phyloP scores from a whole-genome alignment of 306 rosid species.

The Quillaja saponaria region DNA sequence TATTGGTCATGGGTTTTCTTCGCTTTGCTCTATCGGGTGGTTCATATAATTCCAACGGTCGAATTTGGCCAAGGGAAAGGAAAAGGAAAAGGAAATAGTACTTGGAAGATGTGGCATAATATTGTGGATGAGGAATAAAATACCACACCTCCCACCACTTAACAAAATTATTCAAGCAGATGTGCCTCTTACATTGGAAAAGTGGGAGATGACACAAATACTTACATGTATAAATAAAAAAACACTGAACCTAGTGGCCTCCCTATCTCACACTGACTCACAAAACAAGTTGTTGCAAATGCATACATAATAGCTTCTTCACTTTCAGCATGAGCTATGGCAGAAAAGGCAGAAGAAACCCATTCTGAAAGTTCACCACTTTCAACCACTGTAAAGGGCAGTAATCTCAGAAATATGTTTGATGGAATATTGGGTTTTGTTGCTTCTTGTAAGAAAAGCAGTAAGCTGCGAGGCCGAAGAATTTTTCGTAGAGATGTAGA shows the following conservation, averaged over 20 bases:
- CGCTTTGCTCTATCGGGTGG: slow-evolving; percentile 23
- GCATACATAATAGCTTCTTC: slow-evolving; percentile 32
- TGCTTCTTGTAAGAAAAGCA: slow-evolving; percentile 46
- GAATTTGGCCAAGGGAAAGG: slow-evolving; percentile 25
- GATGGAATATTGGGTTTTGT: slow-evolving; percentile 51
- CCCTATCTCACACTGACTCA: slow-evolving; percentile 31
- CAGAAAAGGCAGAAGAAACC: slow-evolving; percentile 38
- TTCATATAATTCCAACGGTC: slow-evolving; percentile 34
- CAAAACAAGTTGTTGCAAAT: slow-evolving; percentile 23
- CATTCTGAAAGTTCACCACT: slow-evolving; percentile 41
- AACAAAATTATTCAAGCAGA: slow-evolving; percentile 2
- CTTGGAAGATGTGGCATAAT: slow-evolving; percentile 39
- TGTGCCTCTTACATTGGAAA: slow-evolving; percentile 35
- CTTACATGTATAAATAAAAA: slow-evolving; percentile 6
- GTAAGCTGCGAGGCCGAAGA: slow-evolving; percentile 52
- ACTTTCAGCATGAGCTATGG: slow-evolving; percentile 30
- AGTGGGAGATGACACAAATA: slow-evolving; percentile 68
- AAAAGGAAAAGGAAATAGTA: not conserved
- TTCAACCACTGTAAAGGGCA: slow-evolving; percentile 46
- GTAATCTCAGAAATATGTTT: slow-evolving; percentile 45
- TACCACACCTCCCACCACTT: slow-evolving; percentile 38
- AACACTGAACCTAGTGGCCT: slow-evolving; percentile 36
- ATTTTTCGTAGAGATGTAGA: slow-evolving; percentile 84
- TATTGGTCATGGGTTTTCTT: slow-evolving; percentile 15
- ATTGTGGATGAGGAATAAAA: slow-evolving; percentile 51